Conservation (phyloP, 129 eudicot genomes). For the Arctium lappa region DNA sequence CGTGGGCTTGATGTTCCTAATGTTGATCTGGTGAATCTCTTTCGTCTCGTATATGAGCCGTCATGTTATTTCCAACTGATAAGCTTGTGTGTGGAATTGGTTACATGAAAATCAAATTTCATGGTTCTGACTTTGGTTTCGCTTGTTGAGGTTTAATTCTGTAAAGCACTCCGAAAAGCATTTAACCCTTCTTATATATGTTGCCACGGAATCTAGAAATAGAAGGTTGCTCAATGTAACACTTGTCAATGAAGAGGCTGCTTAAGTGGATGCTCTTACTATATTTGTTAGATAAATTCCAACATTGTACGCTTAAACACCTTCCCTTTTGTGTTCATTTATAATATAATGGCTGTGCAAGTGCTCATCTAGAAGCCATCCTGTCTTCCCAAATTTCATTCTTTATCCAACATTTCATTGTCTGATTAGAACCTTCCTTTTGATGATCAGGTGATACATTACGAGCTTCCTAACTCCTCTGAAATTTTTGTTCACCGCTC, state of each 20-base stretch:
- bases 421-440: background rate
- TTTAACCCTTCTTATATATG: background rate
- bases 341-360: background rate
- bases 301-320: background rate
- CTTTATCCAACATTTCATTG: background rate
- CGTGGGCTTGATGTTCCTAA: constrained; percentile 98
- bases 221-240: background rate
- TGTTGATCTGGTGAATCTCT: constrained; percentile 80
- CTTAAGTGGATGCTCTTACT: background rate
- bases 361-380: background rate
- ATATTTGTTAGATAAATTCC: background rate
- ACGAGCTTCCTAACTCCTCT: constrained; percentile 75
- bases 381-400: background rate
- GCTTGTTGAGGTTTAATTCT: background rate
- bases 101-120: background rate
- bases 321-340: background rate
- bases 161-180: background rate
- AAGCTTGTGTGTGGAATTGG: background rate
- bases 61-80: background rate
- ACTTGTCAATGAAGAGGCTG: background rate
- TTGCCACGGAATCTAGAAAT: background rate
- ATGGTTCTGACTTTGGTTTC: background rate
- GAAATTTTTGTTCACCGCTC: constrained; percentile 91
- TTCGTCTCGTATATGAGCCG: background rate
- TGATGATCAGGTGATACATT: constrained; percentile 61